Conservation (phyloP, 225 moss, liverwort and hornwort species). For the Marchantia polymorpha region DNA sequence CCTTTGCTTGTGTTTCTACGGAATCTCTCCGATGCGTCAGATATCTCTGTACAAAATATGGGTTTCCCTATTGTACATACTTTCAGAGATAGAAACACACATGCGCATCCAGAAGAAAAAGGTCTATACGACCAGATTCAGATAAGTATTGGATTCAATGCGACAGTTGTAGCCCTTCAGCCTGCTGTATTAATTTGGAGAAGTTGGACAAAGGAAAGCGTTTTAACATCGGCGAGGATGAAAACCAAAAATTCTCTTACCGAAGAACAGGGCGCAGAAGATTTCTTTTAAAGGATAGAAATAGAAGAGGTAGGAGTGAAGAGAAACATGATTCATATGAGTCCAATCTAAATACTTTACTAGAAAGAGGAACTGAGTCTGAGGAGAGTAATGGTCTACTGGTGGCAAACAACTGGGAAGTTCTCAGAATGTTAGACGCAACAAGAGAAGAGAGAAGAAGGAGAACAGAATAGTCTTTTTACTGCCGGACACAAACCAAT, state of each 20-base stretch:
- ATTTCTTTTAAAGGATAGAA: slow-evolving; percentile 16
- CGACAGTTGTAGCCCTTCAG: background rate
- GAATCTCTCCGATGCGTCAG: slow-evolving; percentile 37
- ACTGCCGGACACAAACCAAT: background rate
- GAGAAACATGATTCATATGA: background rate
- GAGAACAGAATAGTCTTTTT: slow-evolving; percentile 8
- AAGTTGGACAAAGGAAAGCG: slow-evolving; percentile 20
- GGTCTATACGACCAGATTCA: slow-evolving; percentile 30
- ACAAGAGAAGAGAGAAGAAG: slow-evolving; percentile 20
- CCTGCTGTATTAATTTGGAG: slow-evolving; percentile 3
- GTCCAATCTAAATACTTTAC: background rate
- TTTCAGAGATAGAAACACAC: slow-evolving; percentile 19
- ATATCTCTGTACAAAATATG: background rate
- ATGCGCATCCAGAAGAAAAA: slow-evolving; percentile 38
- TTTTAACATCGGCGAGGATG: slow-evolving; percentile 9
- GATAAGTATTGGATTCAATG: slow-evolving; percentile 12
- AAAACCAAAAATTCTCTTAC: background rate
- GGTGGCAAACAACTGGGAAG: slow-evolving; percentile 31
- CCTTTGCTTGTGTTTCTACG: slow-evolving; percentile 27
- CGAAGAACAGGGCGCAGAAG: slow-evolving; percentile 30
- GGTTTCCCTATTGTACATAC: slow-evolving; percentile 16
- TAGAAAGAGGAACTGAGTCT: background rate
- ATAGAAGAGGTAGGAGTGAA: background rate
- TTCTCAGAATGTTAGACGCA: slow-evolving; percentile 30
- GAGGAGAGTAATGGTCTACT: background rate